These are phyloP conservation scores for Anisogramma anomala DNA, from an alignment of 2,329 filamentous ascomycete genomes.

Conservation along the genomic window DNA sequence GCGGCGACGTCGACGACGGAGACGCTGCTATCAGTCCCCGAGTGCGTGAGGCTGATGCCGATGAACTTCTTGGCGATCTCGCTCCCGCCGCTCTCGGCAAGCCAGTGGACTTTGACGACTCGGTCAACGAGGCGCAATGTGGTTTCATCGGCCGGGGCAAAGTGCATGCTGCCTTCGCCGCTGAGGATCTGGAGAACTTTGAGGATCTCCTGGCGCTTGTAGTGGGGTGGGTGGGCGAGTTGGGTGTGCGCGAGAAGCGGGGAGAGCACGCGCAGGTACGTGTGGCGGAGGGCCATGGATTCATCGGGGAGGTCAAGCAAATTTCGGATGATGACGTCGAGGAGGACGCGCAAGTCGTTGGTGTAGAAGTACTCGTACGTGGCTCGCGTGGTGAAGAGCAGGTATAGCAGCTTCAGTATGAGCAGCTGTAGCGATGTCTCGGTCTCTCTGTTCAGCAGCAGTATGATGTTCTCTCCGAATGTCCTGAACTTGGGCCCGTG, in stretches of 20 bases:
- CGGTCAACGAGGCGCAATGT: slow-evolving; percentile 65
- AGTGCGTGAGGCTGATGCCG: slow-evolving; percentile 58
- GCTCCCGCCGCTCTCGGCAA: slow-evolving; percentile 33
- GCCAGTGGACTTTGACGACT: slow-evolving; percentile 62
- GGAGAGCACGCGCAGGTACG: slow-evolving; percentile 85
- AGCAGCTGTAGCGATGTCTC: slow-evolving; percentile 89
- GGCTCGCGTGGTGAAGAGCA: slow-evolving; percentile 81
- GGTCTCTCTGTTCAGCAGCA: slow-evolving; percentile 86
- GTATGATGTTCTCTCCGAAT: slow-evolving; percentile 94
- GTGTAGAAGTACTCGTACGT: slow-evolving; percentile 99
- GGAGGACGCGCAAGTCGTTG: slow-evolving; percentile 84
- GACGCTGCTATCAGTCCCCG: slow-evolving; percentile 57
- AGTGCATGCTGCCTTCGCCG: slow-evolving; percentile 57
- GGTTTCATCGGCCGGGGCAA: slow-evolving; percentile 70
- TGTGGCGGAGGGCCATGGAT: slow-evolving; percentile 66
- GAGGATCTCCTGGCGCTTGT: slow-evolving; percentile 78
- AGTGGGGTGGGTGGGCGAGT: slow-evolving; percentile 72
- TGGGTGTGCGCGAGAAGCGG: slow-evolving; percentile 87
- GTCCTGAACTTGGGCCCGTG: slow-evolving; percentile 77
- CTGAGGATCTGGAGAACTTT: slow-evolving; percentile 63
- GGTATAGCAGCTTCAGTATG: slow-evolving; percentile 91
- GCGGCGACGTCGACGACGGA: slow-evolving; percentile 70
- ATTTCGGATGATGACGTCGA: slow-evolving; percentile 94
- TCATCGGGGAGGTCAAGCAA: slow-evolving; percentile 91
- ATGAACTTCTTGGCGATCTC: slow-evolving; percentile 48